Evolutionary conservation across 2,329 filamentous ascomycete species (phyloP).

Genomic region (Alternaria arborescens): DNA sequence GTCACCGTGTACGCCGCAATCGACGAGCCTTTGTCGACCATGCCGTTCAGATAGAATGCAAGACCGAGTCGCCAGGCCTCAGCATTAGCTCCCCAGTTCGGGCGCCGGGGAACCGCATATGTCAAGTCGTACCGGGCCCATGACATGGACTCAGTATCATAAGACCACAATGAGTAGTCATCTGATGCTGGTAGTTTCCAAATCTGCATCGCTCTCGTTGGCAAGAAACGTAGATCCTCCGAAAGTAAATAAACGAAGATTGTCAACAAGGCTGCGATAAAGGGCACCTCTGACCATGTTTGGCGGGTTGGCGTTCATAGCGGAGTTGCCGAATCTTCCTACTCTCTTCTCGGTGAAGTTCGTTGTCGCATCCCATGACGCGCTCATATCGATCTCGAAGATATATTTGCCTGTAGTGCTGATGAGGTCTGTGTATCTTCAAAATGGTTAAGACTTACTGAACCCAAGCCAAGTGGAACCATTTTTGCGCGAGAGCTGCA

Average conservation of each 20-base stretch:
- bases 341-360: not conserved
- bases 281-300: not conserved
- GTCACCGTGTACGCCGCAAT: slow-evolving; percentile 10
- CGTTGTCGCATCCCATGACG: not conserved
- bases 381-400: not conserved
- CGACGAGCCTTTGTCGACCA: slow-evolving; percentile 50
- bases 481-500: not conserved
- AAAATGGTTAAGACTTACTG: not conserved
- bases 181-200: not conserved
- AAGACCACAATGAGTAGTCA: not conserved
- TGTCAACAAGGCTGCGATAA: not conserved
- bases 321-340: not conserved
- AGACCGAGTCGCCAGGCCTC: slow-evolving; percentile 50
- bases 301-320: not conserved
- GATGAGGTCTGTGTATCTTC: no score
- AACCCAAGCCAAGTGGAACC: not conserved
- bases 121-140: not conserved
- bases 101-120: not conserved
- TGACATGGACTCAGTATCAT: not conserved
- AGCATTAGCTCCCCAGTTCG: slow-evolving; percentile 49
- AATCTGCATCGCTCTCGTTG: not conserved
- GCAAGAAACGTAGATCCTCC: not conserved
- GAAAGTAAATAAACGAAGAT: not conserved
- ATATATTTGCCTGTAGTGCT: not conserved
- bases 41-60: slow-evolving; percentile 53